These are phyloP conservation scores for Rhodotorula sphaerocarpa DNA, from an alignment of 768 basidiomycete species.

Conservation along the genomic window DNA sequence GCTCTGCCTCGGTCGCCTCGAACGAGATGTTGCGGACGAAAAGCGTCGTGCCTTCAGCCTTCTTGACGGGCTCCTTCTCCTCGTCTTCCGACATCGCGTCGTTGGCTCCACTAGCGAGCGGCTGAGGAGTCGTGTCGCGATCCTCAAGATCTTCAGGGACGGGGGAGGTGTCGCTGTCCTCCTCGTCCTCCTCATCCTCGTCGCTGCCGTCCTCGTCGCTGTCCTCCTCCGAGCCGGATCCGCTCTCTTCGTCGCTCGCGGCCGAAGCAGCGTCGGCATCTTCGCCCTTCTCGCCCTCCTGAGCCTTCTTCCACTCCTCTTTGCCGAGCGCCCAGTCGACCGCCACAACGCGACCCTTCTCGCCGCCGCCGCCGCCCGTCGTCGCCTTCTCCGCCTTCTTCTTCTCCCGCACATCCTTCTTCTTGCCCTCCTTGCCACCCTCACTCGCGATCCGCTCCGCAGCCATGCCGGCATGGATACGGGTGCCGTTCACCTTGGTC, in stretches of 20 bases:
- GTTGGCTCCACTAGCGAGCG: background rate
- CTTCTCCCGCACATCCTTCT: conserved; percentile 49
- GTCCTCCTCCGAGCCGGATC: conserved; percentile 34
- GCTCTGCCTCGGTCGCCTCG: conserved; percentile 83
- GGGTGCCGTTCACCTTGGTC: conserved; percentile 67
- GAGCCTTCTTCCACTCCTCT: conserved; percentile 76
- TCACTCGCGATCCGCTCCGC: conserved; percentile 37
- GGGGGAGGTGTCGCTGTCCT: conserved; percentile 43
- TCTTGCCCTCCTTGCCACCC: conserved; percentile 40
- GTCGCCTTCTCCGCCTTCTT: conserved; percentile 48
- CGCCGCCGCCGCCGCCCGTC: conserved; percentile 49
- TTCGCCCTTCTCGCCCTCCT: conserved; percentile 42
- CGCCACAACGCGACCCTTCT: conserved; percentile 59
- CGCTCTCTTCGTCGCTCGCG: conserved; percentile 17
- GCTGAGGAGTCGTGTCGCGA: conserved; percentile 1
- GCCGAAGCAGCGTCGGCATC: conserved; percentile 26
- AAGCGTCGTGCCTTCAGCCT: conserved; percentile 66
- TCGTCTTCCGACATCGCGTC: conserved; percentile 42
- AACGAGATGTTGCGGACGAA: conserved; percentile 93
- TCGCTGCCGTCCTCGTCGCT: conserved; percentile 38
- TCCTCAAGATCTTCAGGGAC: conserved; percentile 20
- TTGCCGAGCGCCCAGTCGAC: conserved; percentile 97
- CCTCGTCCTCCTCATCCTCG: conserved; percentile 46
- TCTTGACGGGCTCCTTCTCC: conserved; percentile 25
- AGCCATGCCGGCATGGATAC: conserved; percentile 53